These are phyloP conservation scores for Ogataea pini DNA, from an alignment of 805 yeast genomes.

Conservation along the genomic window DNA sequence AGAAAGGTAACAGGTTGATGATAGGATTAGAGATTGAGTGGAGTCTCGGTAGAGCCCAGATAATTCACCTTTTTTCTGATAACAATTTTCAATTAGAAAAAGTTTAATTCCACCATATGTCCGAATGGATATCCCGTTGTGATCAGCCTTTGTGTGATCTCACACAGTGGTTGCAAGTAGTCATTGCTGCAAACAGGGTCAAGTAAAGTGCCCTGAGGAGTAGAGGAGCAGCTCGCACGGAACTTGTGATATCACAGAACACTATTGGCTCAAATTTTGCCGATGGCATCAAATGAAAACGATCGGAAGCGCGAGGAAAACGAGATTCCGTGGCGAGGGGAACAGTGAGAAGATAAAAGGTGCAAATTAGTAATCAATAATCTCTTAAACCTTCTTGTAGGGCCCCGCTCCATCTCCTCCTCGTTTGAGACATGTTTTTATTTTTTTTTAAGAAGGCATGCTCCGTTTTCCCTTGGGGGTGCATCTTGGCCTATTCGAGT, in stretches of 20 bases:
- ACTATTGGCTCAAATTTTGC: background rate
- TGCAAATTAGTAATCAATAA: background rate
- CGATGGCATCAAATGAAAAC: slow-evolving; percentile 1
- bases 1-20: too few species aligned
- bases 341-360: background rate
- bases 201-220: background rate
- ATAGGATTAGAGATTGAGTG: too few species aligned
- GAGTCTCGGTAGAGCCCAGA: too few species aligned
- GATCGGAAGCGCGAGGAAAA: background rate
- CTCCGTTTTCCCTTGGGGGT: slow-evolving; percentile 5
- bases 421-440: slow-evolving; percentile 6
- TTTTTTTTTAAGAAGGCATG: background rate
- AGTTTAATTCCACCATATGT: too few species aligned
- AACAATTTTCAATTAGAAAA: too few species aligned
- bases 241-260: background rate
- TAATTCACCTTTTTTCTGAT: too few species aligned
- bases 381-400: background rate
- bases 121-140: background rate
- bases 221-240: slow-evolving; percentile 2
- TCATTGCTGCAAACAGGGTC: too few species aligned
- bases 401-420: slow-evolving; percentile 23
- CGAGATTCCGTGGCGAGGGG: slow-evolving; percentile 17
- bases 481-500: background rate
- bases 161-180: too few species aligned
- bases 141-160: background rate